Conservation (phyloP, 2,329 filamentous ascomycete genomes). For the Alternaria angustiovoidea region DNA sequence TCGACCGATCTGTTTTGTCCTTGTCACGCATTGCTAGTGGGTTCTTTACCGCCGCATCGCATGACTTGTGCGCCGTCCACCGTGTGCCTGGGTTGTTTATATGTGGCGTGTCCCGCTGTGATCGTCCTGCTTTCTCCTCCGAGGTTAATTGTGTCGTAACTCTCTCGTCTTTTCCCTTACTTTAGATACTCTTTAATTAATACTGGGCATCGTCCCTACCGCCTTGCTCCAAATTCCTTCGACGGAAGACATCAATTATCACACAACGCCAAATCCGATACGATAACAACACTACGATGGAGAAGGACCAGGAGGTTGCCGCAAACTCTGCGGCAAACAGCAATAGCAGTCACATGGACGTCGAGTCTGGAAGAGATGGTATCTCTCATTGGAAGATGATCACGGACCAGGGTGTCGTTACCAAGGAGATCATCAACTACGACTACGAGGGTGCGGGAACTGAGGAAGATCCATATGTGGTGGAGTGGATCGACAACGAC, state of each 20-base stretch:
- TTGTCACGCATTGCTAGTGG: neutral
- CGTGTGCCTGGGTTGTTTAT: conserved; percentile 15
- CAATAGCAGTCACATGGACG: conserved; percentile 27
- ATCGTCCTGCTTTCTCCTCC: neutral
- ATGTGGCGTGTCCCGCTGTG: conserved; percentile 21
- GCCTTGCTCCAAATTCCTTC: neutral
- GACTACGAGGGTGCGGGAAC: conserved; percentile 55
- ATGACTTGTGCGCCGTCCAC: conserved; percentile 7
- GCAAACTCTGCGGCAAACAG: conserved; percentile 14
- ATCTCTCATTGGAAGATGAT: conserved; percentile 50
- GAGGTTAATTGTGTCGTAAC: conserved; percentile 6
- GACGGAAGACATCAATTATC: neutral
- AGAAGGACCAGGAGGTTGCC: conserved; percentile 25
- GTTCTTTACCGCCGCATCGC: conserved; percentile 2
- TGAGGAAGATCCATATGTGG: conserved; percentile 55
- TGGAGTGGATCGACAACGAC: conserved; percentile 59
- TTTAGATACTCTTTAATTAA: conserved; percentile 13
- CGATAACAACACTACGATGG: conserved; percentile 19
- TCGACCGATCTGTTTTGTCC: conserved; percentile 14
- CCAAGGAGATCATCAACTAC: conserved; percentile 49
- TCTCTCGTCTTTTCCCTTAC: neutral
- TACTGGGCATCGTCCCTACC: neutral
- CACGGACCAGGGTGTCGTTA: conserved; percentile 48
- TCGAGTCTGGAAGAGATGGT: conserved; percentile 45
- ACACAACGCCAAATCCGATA: conserved; percentile 1